phyloP scores from a whole-genome alignment of 106 monocot species.

The Acanthochlamys bracteata region DNA sequence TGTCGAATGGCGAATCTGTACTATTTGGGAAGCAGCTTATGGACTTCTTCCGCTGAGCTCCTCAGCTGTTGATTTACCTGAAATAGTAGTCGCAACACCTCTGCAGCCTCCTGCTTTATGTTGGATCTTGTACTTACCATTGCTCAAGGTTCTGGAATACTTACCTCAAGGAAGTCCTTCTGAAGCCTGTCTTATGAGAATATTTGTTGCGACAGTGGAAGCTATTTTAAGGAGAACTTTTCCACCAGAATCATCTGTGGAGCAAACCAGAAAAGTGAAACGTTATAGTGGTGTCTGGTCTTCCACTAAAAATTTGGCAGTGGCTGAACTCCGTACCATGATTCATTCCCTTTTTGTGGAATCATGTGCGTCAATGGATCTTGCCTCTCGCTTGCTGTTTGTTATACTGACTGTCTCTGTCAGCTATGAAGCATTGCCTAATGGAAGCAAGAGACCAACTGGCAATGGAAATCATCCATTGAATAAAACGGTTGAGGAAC shows the following conservation, averaged over 20 bases:
- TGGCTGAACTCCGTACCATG: conserved; percentile 90
- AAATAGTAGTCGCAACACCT: conserved; percentile 84
- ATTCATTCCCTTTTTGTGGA: conserved; percentile 92
- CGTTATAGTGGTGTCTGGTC: conserved; percentile 40
- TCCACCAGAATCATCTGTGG: conserved; percentile 46
- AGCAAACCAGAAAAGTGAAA: conserved; percentile 47
- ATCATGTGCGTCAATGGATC: conserved; percentile 89
- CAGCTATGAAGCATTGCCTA: conserved; percentile 79
- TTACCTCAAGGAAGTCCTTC: conserved; percentile 95
- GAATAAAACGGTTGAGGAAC: conserved; percentile 34
- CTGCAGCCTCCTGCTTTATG: conserved; percentile 90
- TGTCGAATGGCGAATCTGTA: conserved; percentile 96
- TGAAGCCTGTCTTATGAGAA: conserved; percentile 96
- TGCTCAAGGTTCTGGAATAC: conserved; percentile 90
- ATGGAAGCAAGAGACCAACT: conserved; percentile 82
- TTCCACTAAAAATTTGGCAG: conserved; percentile 69
- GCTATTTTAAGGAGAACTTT: conserved; percentile 81
- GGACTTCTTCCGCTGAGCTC: conserved; percentile 91
- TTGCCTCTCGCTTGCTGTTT: conserved; percentile 84
- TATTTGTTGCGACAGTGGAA: conserved; percentile 95
- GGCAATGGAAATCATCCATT: conserved; percentile 21
- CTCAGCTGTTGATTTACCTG: conserved; percentile 90
- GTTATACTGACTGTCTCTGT: conserved; percentile 90
- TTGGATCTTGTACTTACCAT: conserved; percentile 82
- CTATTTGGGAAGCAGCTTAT: conserved; percentile 99